phyloP scores from a whole-genome alignment of 148 eudicot species.

The Chenopodium formosanum region DNA sequence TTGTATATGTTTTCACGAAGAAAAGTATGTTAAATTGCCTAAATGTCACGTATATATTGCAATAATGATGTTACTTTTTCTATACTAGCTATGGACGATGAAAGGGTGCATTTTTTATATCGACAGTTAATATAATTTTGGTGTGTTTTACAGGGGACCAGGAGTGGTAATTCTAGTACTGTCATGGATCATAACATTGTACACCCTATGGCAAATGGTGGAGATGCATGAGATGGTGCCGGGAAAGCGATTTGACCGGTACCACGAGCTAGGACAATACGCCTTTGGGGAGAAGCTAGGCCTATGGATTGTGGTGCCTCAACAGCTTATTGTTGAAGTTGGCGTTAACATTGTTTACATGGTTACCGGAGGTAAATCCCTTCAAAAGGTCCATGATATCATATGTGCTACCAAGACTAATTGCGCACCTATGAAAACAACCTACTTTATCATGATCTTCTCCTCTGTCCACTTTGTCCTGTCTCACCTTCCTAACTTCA shows the following conservation, averaged over 20 bases:
- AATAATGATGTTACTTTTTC: too few species aligned
- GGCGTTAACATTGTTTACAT: slow-evolving; percentile 40
- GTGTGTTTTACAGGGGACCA: slow-evolving; percentile 29
- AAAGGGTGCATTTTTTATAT: too few species aligned
- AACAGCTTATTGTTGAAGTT: slow-evolving; percentile 36
- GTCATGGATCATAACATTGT: slow-evolving; percentile 40
- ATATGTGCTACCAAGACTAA: slow-evolving; percentile 16
- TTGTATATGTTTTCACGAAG: not conserved
- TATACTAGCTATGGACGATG: too few species aligned
- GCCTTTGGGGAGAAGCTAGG: slow-evolving; percentile 39
- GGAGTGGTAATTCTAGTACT: slow-evolving; percentile 33
- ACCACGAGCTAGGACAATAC: slow-evolving; percentile 39
- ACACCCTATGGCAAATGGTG: slow-evolving; percentile 44
- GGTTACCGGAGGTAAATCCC: slow-evolving; percentile 39
- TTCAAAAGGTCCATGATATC: slow-evolving; percentile 30
- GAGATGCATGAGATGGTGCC: slow-evolving; percentile 46
- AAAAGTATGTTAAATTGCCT: not conserved
- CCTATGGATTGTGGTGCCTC: slow-evolving; percentile 40
- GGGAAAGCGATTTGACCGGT: slow-evolving; percentile 36
- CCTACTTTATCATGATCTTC: slow-evolving; percentile 41
- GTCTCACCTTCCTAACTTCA: slow-evolving; percentile 38
- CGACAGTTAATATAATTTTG: not conserved
- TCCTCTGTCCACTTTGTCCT: slow-evolving; percentile 38
- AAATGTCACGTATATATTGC: too few species aligned
- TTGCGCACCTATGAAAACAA: slow-evolving; percentile 13